Evolutionary conservation across 2,329 filamentous ascomycete species (phyloP), one percentile per base, ranked within the genome.

Genomic region (Trichoderma citrinoviride): DNA sequence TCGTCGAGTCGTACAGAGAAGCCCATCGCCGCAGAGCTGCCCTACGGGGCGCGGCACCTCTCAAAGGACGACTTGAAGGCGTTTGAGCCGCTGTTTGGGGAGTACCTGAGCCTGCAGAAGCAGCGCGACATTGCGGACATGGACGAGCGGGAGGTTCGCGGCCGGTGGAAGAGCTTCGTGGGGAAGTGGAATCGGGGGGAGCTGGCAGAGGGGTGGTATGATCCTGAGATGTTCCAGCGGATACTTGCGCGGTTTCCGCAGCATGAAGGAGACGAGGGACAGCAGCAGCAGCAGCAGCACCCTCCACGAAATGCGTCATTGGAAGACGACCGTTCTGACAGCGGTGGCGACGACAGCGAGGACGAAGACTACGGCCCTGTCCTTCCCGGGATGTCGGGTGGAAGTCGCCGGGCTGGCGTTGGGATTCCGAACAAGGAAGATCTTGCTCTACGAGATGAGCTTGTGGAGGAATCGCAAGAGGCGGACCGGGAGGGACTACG

Each of bases 81-180:
- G 0, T 93, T 92, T 72, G 83, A 84, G 67, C 85, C 90, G 0
- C 80, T 97, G 66, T 91, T 97, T 68, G 91, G 88, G 17, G 86
- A 91, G 54, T 98, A 97, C 71, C 83, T 98, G 27, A 90, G 93
- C 70, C 85, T 97, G 40, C 94, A 98, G 77, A 97, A 97, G 78
- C 83, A 87, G 44, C 83, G 90, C 46, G 79, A 89, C 61, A 79
- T 96, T 1, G 82, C 87, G 19, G 83, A 85, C 10, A 81, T 98
- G 69, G 84, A 87, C 64, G 88, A 92, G 68, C 83, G 85, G n/a
- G 93, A 97, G 74, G 78, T 88, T 0, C 89, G 84, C 68, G 93
- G 93, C 1, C 82, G 94, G 63, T 99, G 94, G 93, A 97, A 97
- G 83, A 94, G 92, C 74, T 99, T 98, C 72, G 76, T 94, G 14